These are phyloP conservation scores for Pseudognaphalium luteoalbum DNA, from an alignment of 129 eudicot genomes.

Conservation along the genomic window DNA sequence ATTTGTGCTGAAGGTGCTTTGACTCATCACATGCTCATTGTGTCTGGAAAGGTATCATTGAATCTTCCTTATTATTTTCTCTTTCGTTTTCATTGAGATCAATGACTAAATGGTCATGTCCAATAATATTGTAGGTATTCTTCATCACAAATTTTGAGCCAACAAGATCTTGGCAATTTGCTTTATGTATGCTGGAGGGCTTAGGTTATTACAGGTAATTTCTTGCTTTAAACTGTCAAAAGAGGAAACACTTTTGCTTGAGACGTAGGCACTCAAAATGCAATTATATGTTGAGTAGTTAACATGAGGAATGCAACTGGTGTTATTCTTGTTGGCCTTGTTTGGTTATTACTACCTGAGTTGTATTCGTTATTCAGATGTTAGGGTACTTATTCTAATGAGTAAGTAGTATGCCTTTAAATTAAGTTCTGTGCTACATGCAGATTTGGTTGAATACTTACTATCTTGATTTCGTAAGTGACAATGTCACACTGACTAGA, in stretches of 20 bases:
- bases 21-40: conserved; percentile 47
- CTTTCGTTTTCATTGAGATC: not conserved
- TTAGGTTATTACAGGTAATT: conserved; percentile 81
- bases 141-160: conserved; percentile 81
- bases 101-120: conserved; percentile 16
- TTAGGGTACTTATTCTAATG: not conserved
- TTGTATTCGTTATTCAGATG: not conserved
- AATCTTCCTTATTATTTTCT: not conserved
- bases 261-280: too few relatives aligned
- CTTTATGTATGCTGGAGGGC: conserved; percentile 59
- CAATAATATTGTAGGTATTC: conserved; percentile 53
- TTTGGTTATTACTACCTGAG: not conserved
- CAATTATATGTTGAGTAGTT: not conserved
- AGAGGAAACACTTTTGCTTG: not conserved
- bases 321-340: not conserved
- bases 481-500: conserved; percentile 1
- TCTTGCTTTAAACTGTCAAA: not conserved
- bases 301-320: not conserved
- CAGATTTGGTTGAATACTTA: not conserved
- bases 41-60: conserved; percentile 76
- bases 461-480: not conserved
- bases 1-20: conserved; percentile 82
- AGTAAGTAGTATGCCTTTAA: not conserved
- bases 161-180: conserved; percentile 70
- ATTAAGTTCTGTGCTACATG: not conserved